A percentile compares a stretch with the other conserved stretches of the same genome.
These are phyloP conservation scores for Lathyrus oleraceus DNA, from an alignment of 306 rosid species.

Conservation along the genomic window DNA sequence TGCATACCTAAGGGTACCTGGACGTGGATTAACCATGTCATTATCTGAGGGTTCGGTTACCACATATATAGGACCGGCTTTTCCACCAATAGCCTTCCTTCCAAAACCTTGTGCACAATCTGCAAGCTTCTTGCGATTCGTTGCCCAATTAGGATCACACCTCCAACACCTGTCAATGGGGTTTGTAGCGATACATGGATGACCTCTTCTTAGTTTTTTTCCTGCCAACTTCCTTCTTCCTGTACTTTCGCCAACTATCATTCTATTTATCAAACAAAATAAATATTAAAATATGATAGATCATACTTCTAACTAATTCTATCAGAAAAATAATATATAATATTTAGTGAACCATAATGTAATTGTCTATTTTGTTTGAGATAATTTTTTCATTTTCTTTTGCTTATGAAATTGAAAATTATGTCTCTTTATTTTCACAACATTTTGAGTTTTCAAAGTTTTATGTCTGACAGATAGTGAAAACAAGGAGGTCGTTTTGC, in stretches of 20 bases:
- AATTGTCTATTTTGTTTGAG: background rate
- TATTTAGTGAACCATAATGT: background rate
- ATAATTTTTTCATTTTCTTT: no score
- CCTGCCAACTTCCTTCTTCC: slow-evolving; percentile 46
- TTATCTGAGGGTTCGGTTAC: no score
- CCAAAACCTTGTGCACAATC: slow-evolving; percentile 73
- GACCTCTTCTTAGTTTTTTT: no score
- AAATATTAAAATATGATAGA: background rate
- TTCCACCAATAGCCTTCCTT: no score
- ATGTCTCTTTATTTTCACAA: background rate
- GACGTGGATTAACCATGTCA: no score
- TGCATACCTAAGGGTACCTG: no score
- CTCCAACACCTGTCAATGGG: slow-evolving; percentile 78
- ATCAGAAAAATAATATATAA: background rate
- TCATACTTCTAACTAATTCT: background rate
- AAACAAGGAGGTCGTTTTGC: background rate
- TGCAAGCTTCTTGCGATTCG: slow-evolving; percentile 55
- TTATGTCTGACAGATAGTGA: background rate
- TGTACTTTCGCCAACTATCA: background rate
- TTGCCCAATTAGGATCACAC: slow-evolving; percentile 68
- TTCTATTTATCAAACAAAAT: slow-evolving; percentile 34
- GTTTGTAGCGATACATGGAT: no score
- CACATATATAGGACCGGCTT: no score
- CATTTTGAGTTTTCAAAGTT: background rate
- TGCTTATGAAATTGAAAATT: no score